Conservation (phyloP, 2,329 filamentous ascomycete genomes). For the Clonostachys chloroleuca region DNA sequence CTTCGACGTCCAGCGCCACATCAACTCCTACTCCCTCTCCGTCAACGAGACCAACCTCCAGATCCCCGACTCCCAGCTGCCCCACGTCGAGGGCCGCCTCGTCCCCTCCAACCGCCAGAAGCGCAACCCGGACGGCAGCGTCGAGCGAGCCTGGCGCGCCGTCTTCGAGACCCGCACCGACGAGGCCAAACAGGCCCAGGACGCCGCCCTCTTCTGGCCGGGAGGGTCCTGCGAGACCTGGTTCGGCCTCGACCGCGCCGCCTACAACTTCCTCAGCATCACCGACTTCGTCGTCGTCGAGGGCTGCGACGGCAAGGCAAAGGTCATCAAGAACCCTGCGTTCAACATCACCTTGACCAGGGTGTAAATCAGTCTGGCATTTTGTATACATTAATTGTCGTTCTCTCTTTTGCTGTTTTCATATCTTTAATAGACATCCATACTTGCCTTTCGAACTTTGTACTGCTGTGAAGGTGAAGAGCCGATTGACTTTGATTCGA, state of each 20-base stretch:
- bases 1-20: conserved; percentile 30
- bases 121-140: conserved; percentile 1
- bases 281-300: conserved; percentile 19
- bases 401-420: no score
- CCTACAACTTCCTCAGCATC: conserved; percentile 21
- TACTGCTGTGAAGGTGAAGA: no score
- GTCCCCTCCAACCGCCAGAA: conserved; percentile 18
- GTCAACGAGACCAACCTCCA: conserved; percentile 4
- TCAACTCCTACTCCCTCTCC: conserved; percentile 15
- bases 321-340: conserved; percentile 12
- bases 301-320: conserved; percentile 4
- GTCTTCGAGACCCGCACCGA: conserved; percentile 15
- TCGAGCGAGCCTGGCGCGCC: conserved; percentile 22
- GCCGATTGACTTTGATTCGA: no score
- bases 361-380: conserved; percentile 5
- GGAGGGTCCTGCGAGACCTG: conserved; percentile 21
- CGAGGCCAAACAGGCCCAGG: conserved; percentile 8
- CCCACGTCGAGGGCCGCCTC: conserved; percentile 14
- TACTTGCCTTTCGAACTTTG: no score
- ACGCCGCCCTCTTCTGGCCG: conserved; percentile 16
- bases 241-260: conserved; percentile 20
- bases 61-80: neutral
- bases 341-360: conserved; percentile 19
- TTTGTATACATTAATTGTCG: no score
- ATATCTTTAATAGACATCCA: no score